phyloP scores from a whole-genome alignment of 2,329 filamentous ascomycete species.

The Curvularia spicifera region DNA sequence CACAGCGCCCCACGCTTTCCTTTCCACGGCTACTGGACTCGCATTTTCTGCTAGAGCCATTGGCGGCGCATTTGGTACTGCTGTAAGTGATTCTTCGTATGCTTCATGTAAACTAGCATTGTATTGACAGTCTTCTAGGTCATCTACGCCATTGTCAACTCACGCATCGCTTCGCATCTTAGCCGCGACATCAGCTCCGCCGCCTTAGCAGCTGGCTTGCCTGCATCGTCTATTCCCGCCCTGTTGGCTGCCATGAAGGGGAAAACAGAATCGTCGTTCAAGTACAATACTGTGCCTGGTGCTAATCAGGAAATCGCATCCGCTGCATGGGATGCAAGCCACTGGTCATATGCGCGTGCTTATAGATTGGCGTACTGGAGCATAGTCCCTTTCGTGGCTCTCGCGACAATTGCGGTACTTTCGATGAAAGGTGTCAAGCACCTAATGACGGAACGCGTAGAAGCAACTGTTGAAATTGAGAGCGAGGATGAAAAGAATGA shows the following conservation, averaged over 20 bases:
- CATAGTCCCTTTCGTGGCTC: slow-evolving; percentile 41
- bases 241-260: slow-evolving; percentile 32
- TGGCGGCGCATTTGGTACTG: slow-evolving; percentile 42
- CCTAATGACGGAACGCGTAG: slow-evolving; percentile 42
- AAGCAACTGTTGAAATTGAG: slow-evolving; percentile 41
- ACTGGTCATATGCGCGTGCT: slow-evolving; percentile 40
- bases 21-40: slow-evolving; percentile 42
- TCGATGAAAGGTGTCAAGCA: slow-evolving; percentile 39
- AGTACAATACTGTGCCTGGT: slow-evolving; percentile 21
- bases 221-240: slow-evolving; percentile 24
- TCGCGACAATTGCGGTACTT: slow-evolving; percentile 33
- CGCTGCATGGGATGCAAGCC: slow-evolving; percentile 34
- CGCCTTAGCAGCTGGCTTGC: slow-evolving; percentile 32
- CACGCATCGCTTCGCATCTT: slow-evolving; percentile 31
- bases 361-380: slow-evolving; percentile 43
- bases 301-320: slow-evolving; percentile 26
- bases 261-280: slow-evolving; percentile 20
- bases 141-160: slow-evolving; percentile 40
- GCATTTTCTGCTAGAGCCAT: slow-evolving; percentile 45
- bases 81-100: slow-evolving; percentile 1
- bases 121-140: slow-evolving; percentile 10
- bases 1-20: slow-evolving; percentile 39
- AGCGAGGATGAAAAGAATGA: slow-evolving; percentile 11
- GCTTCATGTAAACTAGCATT: too few species aligned
- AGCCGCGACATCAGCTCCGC: slow-evolving; percentile 29